Evolutionary conservation across 176 grass and related monocot genomes (phyloP).

Genomic region (Aechmea fasciata): DNA sequence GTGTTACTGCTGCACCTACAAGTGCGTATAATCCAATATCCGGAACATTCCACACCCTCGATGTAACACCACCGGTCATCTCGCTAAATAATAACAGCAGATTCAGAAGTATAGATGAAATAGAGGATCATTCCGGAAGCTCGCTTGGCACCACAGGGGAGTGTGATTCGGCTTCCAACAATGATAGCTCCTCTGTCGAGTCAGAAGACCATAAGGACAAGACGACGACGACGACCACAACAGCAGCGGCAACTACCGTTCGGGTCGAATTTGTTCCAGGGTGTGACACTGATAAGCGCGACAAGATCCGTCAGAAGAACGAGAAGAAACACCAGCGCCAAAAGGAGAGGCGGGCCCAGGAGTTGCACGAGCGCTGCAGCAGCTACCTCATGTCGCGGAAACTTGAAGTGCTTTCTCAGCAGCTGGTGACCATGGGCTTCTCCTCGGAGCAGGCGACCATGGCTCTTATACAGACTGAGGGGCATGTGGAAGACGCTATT

Average conservation of each 20-base stretch:
- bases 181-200: conserved; percentile 76
- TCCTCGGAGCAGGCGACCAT: conserved; percentile 88
- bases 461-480: conserved; percentile 97
- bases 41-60: conserved; percentile 84
- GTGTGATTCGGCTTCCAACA: conserved; percentile 76
- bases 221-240: conserved; percentile 18
- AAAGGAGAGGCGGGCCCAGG: conserved; percentile 84
- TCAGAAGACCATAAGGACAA: conserved; percentile 84
- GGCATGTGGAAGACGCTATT: conserved; percentile 74
- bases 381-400: conserved; percentile 96
- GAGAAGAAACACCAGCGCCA: conserved; percentile 97
- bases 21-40: conserved; percentile 67
- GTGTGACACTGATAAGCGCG: conserved; percentile 83
- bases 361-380: conserved; percentile 85
- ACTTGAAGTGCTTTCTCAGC: conserved; percentile 64
- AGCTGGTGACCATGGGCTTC: conserved; percentile 92
- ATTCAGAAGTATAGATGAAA: conserved; percentile 73
- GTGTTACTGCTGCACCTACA: conserved; percentile 40
- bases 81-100: conserved; percentile 42
- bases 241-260: not conserved
- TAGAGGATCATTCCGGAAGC: conserved; percentile 83
- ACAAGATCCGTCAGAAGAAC: conserved; percentile 98
- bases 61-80: conserved; percentile 32
- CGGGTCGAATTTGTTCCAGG: conserved; percentile 57
- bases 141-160: conserved; percentile 64